Evolutionary conservation across 306 rosid species (phyloP), one percentile per base, ranked within the genome.

Genomic region (Begonia fuchsioides): DNA sequence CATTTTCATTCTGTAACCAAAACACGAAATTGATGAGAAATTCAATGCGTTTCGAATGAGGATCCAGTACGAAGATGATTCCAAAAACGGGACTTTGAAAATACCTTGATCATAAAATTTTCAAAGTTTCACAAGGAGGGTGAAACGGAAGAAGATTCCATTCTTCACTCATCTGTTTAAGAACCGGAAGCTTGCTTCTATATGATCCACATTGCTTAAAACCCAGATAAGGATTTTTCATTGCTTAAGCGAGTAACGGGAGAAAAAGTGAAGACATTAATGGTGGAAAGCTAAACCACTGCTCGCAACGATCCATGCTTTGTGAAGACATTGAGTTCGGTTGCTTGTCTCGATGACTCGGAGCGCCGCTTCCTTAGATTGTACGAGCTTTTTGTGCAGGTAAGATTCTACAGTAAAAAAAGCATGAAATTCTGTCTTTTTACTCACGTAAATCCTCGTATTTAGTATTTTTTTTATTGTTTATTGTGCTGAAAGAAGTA

Each of bases 141-240:
- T 84, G 93, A 53, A 70, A 59, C 61, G 88, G 83, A 63, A 79
- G 51, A 47, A 84, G 61, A 49, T 81, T 88, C 97, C 95, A 88
- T 38, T 76, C 78, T 52, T 72, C 82, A 47, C 81, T 74, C 61
- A 88, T 82, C 70, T 68, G 75, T 68, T 72, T 84, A 64, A 84
- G 68, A 71, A 79, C 68, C 39, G 79, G 15, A 81, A 79, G 10
- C 90, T 78, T 11, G 82, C 87, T 59, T 73, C 76, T 32, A 81
- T 38, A 50, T 84, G 74, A 39, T 75, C 95, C 58, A 65, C 52
- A 51, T 81, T 88, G 70, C 52, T 46, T 68, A 56, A 55, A 47
- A 55, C 50, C 35, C 14, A 43, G 54, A 15, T 15, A 38, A 56
- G 12, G 62, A 44, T 49, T 70, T n/a, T n/a, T n/a, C n/a, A n/a